These are phyloP conservation scores for Chloris gayana DNA, from an alignment of 176 grass and related monocot species.

Conservation along the genomic window DNA sequence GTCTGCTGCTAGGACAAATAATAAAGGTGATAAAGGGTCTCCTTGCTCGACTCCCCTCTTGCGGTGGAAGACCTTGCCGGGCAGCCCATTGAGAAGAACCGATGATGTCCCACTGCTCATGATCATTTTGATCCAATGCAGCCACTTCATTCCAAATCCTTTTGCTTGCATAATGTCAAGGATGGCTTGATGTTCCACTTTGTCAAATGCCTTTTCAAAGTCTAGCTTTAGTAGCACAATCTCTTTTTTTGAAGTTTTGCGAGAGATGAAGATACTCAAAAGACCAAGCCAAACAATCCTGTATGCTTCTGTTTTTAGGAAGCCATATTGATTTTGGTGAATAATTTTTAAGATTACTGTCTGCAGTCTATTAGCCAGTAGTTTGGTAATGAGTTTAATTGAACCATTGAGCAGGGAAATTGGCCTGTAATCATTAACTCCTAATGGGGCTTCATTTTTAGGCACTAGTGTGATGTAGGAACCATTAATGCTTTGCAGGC, in stretches of 20 bases:
- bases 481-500: background rate
- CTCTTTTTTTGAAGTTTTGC: background rate
- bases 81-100: too few species aligned
- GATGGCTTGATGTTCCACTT: too few species aligned
- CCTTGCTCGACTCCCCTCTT: too few species aligned
- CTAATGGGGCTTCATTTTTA: background rate
- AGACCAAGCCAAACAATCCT: background rate
- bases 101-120: too few species aligned
- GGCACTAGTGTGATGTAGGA: background rate
- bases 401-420: background rate
- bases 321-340: background rate
- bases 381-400: background rate
- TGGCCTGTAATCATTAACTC: background rate
- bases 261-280: background rate
- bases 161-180: too few species aligned
- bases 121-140: too few species aligned
- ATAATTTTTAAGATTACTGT: accelerated
- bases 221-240: too few species aligned
- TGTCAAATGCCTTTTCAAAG: too few species aligned
- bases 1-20: too few species aligned
- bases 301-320: background rate
- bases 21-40: too few species aligned
- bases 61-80: too few species aligned
- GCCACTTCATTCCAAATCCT: too few species aligned
- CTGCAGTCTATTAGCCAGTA: background rate